Evolutionary conservation across 352 stramenopile species (phyloP).

Genomic region (Globisporangium apiculatum): DNA sequence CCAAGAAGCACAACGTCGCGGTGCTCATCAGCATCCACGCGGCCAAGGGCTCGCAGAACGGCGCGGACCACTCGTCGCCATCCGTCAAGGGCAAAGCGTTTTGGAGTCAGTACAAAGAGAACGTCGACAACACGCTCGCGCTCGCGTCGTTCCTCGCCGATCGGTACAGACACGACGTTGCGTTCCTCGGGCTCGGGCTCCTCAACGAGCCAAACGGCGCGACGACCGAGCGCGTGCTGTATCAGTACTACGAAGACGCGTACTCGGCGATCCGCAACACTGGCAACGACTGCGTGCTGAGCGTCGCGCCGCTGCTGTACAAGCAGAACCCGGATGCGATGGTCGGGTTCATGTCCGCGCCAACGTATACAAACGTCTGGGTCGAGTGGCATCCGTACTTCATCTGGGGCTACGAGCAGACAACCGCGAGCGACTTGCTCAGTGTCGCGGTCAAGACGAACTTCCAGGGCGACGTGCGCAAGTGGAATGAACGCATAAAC

Average conservation of each 20-base stretch:
- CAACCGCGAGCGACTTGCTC: constrained; percentile 42
- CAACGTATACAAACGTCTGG: constrained; percentile 64
- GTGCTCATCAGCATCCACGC: constrained; percentile 54
- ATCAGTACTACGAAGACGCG: constrained; percentile 67
- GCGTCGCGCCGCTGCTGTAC: constrained; percentile 40
- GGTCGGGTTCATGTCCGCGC: constrained; percentile 42
- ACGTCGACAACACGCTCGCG: constrained; percentile 47
- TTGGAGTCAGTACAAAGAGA: constrained; percentile 45
- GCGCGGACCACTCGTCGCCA: constrained; percentile 59
- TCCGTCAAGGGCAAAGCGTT: constrained; percentile 30
- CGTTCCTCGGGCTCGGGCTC: constrained; percentile 72
- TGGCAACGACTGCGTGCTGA: constrained; percentile 61
- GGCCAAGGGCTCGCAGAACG: constrained; percentile 74
- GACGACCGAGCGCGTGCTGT: constrained; percentile 48
- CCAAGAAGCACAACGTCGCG: constrained; percentile 39
- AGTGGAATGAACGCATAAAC: constrained; percentile 30
- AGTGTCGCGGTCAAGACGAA: constrained; percentile 29
- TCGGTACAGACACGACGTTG: constrained; percentile 56
- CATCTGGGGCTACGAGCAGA: constrained; percentile 68
- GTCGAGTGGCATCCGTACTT: constrained; percentile 83
- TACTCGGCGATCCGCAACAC: constrained; percentile 51
- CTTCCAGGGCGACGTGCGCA: constrained; percentile 28
- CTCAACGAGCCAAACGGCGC: constrained; percentile 63
- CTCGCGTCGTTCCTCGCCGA: constrained; percentile 40
- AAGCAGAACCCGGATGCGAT: constrained; percentile 39